Evolutionary conservation across 306 rosid genomes (phyloP), one percentile per base, ranked within the genome.

Genomic region (Vicia sativa): DNA sequence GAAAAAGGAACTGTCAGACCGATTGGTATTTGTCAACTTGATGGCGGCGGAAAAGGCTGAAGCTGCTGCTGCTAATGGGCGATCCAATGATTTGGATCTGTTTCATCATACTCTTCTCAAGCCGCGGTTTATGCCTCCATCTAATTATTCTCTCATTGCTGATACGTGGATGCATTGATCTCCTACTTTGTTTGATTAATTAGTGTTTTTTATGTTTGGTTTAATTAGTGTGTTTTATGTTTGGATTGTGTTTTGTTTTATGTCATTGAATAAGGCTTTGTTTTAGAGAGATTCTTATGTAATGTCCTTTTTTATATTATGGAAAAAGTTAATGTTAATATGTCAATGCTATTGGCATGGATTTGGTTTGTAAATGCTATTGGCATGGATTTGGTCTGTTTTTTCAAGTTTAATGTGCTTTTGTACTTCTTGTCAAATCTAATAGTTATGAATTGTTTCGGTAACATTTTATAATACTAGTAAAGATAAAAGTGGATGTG

Each of bases 11-110:
- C 74, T 95, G 1, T 68, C 82, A 0, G 97, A 88, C 23, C 89
- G 93, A 0, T 53, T 90, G 26, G 78, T 78, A 1, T 95, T 75
- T 35, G 53, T 90, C 39, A 89, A 88, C 56, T 88, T 95, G 1
- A 83, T 95, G 16, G 85, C 88, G 7, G 85, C 88, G 7, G 85
- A 95, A 55, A 71, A 81, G 4, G 89, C 87, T 1, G 92, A 82
- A 48, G 95, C 82, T 15, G 87, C 78, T 7, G 95, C 82, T 15
- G 87, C 78, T 7, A 77, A 77, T 28, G 92, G 87, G 9, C 21
- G 82, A 29, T 74, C 93, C 1, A 67, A 81, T 15, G 91, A 85
- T 31, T 83, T 88, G 11, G 86, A 92, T 8, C 83, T 85, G 82
- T 85, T 90, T 3, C 87, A 79, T 0, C 91, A 90, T n/a, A 68